Evolutionary conservation across 2,329 filamentous ascomycete genomes (phyloP), one percentile per base, ranked within the genome.

Genomic region (Apiospora hydei): DNA sequence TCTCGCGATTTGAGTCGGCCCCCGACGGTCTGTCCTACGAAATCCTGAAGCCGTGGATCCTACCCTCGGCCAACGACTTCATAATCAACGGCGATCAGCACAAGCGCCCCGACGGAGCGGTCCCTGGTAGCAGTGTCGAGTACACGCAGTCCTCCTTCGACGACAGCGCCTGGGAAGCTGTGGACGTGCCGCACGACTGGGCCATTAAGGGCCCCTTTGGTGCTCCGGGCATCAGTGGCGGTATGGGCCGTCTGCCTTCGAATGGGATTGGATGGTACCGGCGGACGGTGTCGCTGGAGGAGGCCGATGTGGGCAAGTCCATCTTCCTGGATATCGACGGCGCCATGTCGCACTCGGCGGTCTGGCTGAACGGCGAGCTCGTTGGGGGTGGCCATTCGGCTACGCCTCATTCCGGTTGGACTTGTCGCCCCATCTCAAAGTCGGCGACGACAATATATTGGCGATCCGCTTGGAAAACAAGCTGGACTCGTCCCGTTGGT

Each of bases 201-300:
- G 83, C 84, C 11, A 83, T 85, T 72, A 81, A 80, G 21, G 84
- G 84, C 0, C 82, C 83, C 1, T 85, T 80, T 49, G 75, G 76
- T 80, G 77, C 79, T 0, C 76, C 79, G 5, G 78, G 78, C 1
- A 79, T 84, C 10, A 78, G 76, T 7, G 83, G 83, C 1, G 81
- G 81, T 5, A 82, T 83, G 78, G 84, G 84, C 18, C 80, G 84
- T 1, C 76, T 89, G 46, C 87, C 87, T 0, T 80, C 83, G 30
- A 83, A 88, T n/a, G 87, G 87, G 3, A 83, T 89, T 1, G 87
- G 85, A 1, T 79, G 86, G 87, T 88, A 88, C 74, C 84, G 87
- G 4, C 81, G 82, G 41, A 83, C 77, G 3, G 11, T 88, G 0
- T 75, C 77, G 0, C 34, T 77, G 18, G 47, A 72, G 2, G 44